A percentile compares a stretch with the other conserved stretches of the same genome.
phyloP scores from a whole-genome alignment of 2,329 filamentous ascomycete species.

The Aspergillus neotritici region DNA sequence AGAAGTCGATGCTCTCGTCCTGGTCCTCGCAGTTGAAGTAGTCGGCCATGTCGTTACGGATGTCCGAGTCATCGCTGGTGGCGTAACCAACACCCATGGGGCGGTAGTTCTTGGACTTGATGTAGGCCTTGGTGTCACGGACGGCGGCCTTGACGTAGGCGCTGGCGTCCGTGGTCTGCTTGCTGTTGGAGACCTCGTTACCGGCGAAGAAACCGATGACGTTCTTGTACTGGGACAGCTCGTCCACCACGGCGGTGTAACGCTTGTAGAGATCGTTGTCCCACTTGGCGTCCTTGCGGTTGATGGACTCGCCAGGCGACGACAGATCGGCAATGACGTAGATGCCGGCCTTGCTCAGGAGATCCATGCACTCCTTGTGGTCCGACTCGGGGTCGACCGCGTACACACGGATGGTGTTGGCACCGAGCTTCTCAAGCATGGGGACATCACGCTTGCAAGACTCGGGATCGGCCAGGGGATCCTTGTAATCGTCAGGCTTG shows the following conservation, averaged over 20 bases:
- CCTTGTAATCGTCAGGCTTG: conserved; percentile 58
- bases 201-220: conserved; percentile 94
- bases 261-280: conserved; percentile 67
- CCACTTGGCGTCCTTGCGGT: conserved; percentile 74
- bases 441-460: conserved; percentile 79
- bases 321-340: conserved; percentile 89
- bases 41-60: conserved; percentile 72
- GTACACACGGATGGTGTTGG: conserved; percentile 90
- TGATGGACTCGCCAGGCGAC: conserved; percentile 74
- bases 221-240: conserved; percentile 74
- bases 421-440: conserved; percentile 67
- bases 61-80: conserved; percentile 80
- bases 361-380: conserved; percentile 76
- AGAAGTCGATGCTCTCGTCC: conserved; percentile 78
- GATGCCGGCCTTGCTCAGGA: conserved; percentile 76
- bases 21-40: conserved; percentile 85
- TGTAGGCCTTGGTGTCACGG: conserved; percentile 88
- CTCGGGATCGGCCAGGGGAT: conserved; percentile 68
- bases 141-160: conserved; percentile 96
- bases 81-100: conserved; percentile 86
- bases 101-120: conserved; percentile 69
- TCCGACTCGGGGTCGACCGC: conserved; percentile 73
- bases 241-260: conserved; percentile 77
- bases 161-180: conserved; percentile 79
- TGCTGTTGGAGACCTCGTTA: conserved; percentile 88